Percentiles rank a stretch among this genome's conserved stretches.
phyloP scores from a whole-genome alignment of 192 early-diverging fungal species.

The Entomortierella parvispora region DNA sequence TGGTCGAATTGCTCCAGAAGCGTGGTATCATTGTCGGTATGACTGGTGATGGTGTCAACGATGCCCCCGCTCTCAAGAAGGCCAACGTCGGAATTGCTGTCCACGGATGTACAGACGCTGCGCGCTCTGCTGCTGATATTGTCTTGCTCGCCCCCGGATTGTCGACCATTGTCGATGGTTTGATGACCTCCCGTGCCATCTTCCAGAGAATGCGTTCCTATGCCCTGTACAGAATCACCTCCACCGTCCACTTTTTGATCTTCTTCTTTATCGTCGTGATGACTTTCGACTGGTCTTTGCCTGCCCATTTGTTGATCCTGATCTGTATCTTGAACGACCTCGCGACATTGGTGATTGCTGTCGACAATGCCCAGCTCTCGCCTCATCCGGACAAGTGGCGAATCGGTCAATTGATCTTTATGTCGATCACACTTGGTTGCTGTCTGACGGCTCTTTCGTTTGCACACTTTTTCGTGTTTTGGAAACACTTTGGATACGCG shows the following conservation, averaged over 20 bases:
- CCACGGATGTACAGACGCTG: slow-evolving; percentile 94
- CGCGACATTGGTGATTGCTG: slow-evolving; percentile 90
- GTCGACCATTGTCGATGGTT: slow-evolving; percentile 93
- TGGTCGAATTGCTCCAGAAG: slow-evolving; percentile 94
- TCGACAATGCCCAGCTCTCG: slow-evolving; percentile 96
- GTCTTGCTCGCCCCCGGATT: slow-evolving; percentile 91
- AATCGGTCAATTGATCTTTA: slow-evolving; percentile 88
- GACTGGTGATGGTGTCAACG: slow-evolving; percentile 98
- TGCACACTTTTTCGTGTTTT: slow-evolving; percentile 83
- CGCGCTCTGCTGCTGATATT: slow-evolving; percentile 95
- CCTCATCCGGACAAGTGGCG: slow-evolving; percentile 94
- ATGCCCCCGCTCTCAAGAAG: slow-evolving; percentile 97
- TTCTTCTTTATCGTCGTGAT: slow-evolving; percentile 95
- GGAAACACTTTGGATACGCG: slow-evolving; percentile 22
- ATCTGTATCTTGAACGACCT: slow-evolving; percentile 94
- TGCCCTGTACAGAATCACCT: slow-evolving; percentile 94
- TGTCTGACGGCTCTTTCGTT: slow-evolving; percentile 83
- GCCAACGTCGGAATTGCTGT: slow-evolving; percentile 98
- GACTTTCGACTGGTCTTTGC: slow-evolving; percentile 84
- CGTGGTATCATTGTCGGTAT: slow-evolving; percentile 86
- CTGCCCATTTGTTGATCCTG: slow-evolving; percentile 83
- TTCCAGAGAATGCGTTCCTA: slow-evolving; percentile 97
- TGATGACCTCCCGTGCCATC: slow-evolving; percentile 90
- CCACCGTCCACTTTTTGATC: slow-evolving; percentile 94
- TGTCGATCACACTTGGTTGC: slow-evolving; percentile 80